phyloP scores from a whole-genome alignment of 108 stramenopile genomes.

The Chaetoceros tenuissimus region DNA sequence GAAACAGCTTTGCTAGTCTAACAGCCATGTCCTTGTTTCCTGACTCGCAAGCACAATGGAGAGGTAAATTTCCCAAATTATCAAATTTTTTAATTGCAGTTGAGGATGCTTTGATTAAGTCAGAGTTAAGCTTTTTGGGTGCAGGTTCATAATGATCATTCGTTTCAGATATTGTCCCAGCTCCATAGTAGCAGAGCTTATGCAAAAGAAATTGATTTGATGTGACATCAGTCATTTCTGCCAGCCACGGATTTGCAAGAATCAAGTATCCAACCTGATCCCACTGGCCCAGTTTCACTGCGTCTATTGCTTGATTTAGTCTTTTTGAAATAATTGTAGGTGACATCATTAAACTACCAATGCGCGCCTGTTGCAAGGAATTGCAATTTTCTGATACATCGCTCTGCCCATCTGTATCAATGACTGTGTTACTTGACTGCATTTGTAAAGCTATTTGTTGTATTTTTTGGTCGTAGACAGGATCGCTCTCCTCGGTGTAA shows the following conservation, averaged over 20 bases:
- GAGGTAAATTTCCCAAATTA: constrained; percentile 74
- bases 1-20: constrained; percentile 59
- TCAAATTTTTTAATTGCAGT: constrained; percentile 75
- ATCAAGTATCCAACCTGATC: constrained; percentile 63
- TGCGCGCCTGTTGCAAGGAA: constrained; percentile 15
- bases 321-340: constrained; percentile 73
- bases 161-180: constrained; percentile 16
- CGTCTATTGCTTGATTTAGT: constrained; percentile 65
- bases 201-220: constrained; percentile 75
- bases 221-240: constrained; percentile 81
- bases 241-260: constrained; percentile 75
- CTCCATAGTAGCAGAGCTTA: constrained; percentile 65
- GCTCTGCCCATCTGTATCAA: constrained; percentile 64
- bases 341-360: constrained; percentile 56
- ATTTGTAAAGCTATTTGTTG: constrained; percentile 10
- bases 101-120: constrained; percentile 52
- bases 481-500: constrained; percentile 1
- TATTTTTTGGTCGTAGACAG: background rate
- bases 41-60: constrained; percentile 74
- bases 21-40: constrained; percentile 66
- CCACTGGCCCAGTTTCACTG: constrained; percentile 72
- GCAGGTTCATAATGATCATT: constrained; percentile 17
- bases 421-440: constrained; percentile 35
- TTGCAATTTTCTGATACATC: constrained; percentile 28
- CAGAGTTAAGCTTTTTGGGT: constrained; percentile 41